A percentile compares a stretch with the other conserved stretches of the same genome.
Conservation (phyloP, 2,329 filamentous ascomycete species). For the Cryphonectria parasitica region DNA sequence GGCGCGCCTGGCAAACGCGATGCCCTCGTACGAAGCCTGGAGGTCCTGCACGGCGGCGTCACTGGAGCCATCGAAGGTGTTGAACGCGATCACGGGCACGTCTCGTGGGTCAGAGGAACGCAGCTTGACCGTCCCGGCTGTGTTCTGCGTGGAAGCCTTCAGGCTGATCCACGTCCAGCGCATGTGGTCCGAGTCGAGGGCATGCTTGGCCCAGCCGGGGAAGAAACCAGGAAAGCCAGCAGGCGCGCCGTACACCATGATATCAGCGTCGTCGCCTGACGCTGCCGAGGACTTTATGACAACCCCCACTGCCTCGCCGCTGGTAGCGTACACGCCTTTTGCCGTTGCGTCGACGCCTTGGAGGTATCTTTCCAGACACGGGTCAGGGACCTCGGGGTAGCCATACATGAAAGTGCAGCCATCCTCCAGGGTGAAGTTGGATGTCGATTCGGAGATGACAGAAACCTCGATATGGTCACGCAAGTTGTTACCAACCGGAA, state of each 20-base stretch:
- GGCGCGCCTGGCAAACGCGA: conserved; percentile 51
- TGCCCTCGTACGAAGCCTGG: conserved; percentile 59
- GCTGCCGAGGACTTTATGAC: conserved; percentile 37
- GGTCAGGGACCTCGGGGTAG: conserved; percentile 39
- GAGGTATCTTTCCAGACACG: conserved; percentile 37
- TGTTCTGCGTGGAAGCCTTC: conserved; percentile 67
- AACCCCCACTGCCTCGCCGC: conserved; percentile 39
- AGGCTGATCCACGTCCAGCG: conserved; percentile 54
- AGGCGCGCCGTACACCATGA: conserved; percentile 45
- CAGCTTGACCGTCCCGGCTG: conserved; percentile 64
- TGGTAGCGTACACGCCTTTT: conserved; percentile 41
- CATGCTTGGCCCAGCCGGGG: conserved; percentile 41
- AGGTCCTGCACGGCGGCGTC: conserved; percentile 52
- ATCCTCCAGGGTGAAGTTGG: conserved; percentile 42
- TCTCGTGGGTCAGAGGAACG: conserved; percentile 66
- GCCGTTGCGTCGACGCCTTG: conserved; percentile 28
- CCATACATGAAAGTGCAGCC: conserved; percentile 41
- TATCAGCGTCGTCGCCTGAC: conserved; percentile 36
- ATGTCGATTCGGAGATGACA: conserved; percentile 47
- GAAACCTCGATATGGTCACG: conserved; percentile 59
- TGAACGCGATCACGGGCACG: conserved; percentile 64
- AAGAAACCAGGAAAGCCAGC: conserved; percentile 46
- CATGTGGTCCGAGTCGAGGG: conserved; percentile 39
- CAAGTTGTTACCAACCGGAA: conserved; percentile 64
- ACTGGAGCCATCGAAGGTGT: conserved; percentile 59